A percentile compares a stretch with the other conserved stretches of the same genome.
Evolutionary conservation across 78 protist species (phyloP).

Genomic region (Dictyostelium purpureum): DNA sequence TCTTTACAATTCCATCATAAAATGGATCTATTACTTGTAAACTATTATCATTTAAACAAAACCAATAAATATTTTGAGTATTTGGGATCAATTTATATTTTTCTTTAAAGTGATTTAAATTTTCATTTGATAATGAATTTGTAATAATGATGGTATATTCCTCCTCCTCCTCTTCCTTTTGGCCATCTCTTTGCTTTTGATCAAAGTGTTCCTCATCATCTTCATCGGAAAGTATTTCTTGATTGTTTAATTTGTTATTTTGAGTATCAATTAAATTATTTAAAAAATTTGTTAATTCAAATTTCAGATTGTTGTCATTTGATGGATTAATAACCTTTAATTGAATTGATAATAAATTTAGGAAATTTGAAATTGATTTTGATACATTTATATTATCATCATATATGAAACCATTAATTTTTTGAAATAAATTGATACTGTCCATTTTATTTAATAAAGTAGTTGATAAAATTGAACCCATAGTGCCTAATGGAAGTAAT

Average conservation of each 20-base stretch:
- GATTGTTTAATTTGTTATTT: too few relatives aligned
- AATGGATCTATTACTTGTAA: background rate
- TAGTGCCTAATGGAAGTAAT: background rate
- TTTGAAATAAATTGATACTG: background rate
- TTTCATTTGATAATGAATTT: background rate
- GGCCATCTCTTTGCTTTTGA: background rate
- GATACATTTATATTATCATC: slow-evolving; percentile 4
- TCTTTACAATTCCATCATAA: slow-evolving; percentile 27
- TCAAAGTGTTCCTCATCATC: too few relatives aligned
- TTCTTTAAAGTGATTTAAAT: background rate
- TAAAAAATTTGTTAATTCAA: background rate
- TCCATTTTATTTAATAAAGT: background rate
- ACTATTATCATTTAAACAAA: background rate
- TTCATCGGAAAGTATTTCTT: too few relatives aligned
- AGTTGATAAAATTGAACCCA: background rate
- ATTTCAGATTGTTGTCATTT: background rate
- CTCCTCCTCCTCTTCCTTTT: background rate
- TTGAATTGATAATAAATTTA: background rate
- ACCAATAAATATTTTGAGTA: background rate
- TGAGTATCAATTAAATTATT: too few relatives aligned
- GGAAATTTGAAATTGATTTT: background rate
- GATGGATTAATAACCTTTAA: background rate
- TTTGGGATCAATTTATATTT: background rate
- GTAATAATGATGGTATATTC: background rate
- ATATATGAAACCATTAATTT: background rate